A percentile compares a stretch with the other conserved stretches of the same genome.
Evolutionary conservation across 768 basidiomycete species (phyloP).

Genomic region (Lactifluus echinatus): DNA sequence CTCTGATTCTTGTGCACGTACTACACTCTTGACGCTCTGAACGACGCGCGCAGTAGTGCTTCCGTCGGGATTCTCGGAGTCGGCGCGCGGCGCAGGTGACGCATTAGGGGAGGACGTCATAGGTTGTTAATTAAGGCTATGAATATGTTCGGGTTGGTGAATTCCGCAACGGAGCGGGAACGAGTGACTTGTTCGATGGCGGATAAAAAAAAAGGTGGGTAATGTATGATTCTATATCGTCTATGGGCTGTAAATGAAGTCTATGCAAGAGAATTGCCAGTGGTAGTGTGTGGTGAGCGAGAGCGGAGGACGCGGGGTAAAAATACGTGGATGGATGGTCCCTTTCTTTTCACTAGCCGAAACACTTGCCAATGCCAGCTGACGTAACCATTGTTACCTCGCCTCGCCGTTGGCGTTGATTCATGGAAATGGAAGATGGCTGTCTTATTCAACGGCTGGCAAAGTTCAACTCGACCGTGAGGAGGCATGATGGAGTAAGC

Average conservation of each 20-base stretch:
- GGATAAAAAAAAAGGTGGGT: neutral
- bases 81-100: slow-evolving; percentile 45
- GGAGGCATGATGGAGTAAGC: neutral
- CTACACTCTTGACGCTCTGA: slow-evolving; percentile 55
- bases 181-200: neutral
- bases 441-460: neutral
- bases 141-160: neutral
- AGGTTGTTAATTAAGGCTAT: slow-evolving; percentile 14
- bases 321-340: neutral
- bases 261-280: too few relatives aligned
- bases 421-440: neutral
- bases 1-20: slow-evolving; percentile 72
- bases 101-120: slow-evolving; percentile 21
- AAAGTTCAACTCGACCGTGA: neutral
- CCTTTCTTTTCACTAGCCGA: neutral
- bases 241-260: neutral
- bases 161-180: neutral
- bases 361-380: neutral
- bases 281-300: neutral
- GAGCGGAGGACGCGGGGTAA: neutral
- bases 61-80: slow-evolving; percentile 42
- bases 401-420: neutral
- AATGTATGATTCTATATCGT: slow-evolving; percentile 6
- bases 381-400: slow-evolving; percentile 5
- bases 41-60: slow-evolving; percentile 37